phyloP scores from a whole-genome alignment of 495 filamentous ascomycete species.

The Aspergillus homomorphus region DNA sequence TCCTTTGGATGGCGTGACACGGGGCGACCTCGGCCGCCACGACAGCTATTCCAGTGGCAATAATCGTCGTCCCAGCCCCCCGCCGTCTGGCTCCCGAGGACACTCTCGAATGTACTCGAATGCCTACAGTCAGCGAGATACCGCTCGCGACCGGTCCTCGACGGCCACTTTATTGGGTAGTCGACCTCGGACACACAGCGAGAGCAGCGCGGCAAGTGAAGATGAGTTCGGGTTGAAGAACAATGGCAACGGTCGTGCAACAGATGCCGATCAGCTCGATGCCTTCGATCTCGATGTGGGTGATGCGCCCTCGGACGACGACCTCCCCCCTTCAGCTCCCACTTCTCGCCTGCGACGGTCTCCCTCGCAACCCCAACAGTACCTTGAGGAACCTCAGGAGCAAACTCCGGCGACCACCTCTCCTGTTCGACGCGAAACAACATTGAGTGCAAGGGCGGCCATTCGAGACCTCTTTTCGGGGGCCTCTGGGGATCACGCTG shows the following conservation, averaged over 20 bases:
- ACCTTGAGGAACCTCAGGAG: constrained; percentile 22
- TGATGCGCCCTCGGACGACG: constrained; percentile 44
- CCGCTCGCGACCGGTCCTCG: constrained; percentile 39
- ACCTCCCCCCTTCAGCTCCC: constrained; percentile 47
- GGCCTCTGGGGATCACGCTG: constrained; percentile 79
- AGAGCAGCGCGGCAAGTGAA: constrained; percentile 45
- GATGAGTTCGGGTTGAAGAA: constrained; percentile 49
- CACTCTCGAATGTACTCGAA: constrained; percentile 57
- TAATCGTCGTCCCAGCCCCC: constrained; percentile 47
- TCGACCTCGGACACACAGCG: constrained; percentile 50
- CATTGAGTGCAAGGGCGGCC: constrained; percentile 57
- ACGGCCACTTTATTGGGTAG: constrained; percentile 39
- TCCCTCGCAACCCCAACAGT: constrained; percentile 46
- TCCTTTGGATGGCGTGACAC: constrained; percentile 50
- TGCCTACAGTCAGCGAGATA: constrained; percentile 49
- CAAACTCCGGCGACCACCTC: constrained; percentile 30
- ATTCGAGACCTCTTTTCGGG: constrained; percentile 69
- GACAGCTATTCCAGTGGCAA: constrained; percentile 56
- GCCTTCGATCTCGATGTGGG: constrained; percentile 46
- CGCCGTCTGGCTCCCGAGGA: constrained; percentile 45
- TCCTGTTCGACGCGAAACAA: constrained; percentile 29
- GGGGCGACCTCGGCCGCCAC: constrained; percentile 27
- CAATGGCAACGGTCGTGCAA: constrained; percentile 57
- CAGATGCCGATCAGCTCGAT: constrained; percentile 55
- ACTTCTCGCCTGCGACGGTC: constrained; percentile 51